phyloP scores from a whole-genome alignment of 257 asterid species.

The Scutellaria barbata region DNA sequence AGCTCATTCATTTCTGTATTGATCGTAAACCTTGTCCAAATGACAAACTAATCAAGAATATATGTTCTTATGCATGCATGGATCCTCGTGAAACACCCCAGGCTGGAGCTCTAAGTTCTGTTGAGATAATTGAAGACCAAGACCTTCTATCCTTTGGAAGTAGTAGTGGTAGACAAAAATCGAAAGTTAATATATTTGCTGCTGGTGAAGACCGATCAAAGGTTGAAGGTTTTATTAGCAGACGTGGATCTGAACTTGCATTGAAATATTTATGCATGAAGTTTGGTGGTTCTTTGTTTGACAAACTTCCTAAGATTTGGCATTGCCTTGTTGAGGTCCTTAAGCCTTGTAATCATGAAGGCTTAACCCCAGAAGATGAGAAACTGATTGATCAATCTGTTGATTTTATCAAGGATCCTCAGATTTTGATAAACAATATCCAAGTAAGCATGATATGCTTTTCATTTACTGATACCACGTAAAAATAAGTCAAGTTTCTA shows the following conservation, averaged over 20 bases:
- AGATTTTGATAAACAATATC: slow-evolving; percentile 84
- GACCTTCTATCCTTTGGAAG: slow-evolving; percentile 81
- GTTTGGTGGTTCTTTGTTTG: slow-evolving; percentile 82
- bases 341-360: slow-evolving; percentile 73
- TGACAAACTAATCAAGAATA: slow-evolving; percentile 88
- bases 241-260: slow-evolving; percentile 97
- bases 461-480: slow-evolving; percentile 5
- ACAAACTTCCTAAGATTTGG: slow-evolving; percentile 93
- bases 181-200: slow-evolving; percentile 68
- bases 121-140: slow-evolving; percentile 87
- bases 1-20: slow-evolving; percentile 82
- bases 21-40: slow-evolving; percentile 95
- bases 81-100: slow-evolving; percentile 99
- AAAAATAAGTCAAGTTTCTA: not conserved
- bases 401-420: slow-evolving; percentile 75
- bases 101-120: slow-evolving; percentile 81
- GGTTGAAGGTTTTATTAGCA: slow-evolving; percentile 88
- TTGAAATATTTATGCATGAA: slow-evolving; percentile 83
- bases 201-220: slow-evolving; percentile 87
- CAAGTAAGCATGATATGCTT: slow-evolving; percentile 59
- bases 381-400: slow-evolving; percentile 64
- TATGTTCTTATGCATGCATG: slow-evolving; percentile 82
- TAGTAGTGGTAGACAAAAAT: slow-evolving; percentile 57
- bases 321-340: slow-evolving; percentile 94
- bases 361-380: slow-evolving; percentile 68